These are phyloP conservation scores for Malus sieversii DNA, from an alignment of 306 rosid genomes.

Conservation along the genomic window DNA sequence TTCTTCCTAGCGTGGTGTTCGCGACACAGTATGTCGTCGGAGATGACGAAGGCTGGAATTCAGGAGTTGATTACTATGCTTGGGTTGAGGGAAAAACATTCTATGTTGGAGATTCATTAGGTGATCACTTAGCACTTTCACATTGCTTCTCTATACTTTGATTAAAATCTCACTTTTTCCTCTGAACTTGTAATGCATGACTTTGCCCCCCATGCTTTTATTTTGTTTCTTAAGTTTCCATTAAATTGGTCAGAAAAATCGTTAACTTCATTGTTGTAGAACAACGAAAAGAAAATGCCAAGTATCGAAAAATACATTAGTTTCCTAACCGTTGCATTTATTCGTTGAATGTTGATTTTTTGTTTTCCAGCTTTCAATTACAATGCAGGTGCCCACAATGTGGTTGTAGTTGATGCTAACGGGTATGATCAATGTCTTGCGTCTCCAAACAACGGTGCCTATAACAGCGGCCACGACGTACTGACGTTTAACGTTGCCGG, in stretches of 20 bases:
- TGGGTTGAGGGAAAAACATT: slow-evolving; percentile 4
- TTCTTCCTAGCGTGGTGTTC: not conserved
- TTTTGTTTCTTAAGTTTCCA: not conserved
- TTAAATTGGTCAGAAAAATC: too few species aligned
- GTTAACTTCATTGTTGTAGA: too few species aligned
- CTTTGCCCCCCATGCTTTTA: not conserved
- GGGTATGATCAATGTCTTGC: not conserved
- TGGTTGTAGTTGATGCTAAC: not conserved
- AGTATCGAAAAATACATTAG: too few species aligned
- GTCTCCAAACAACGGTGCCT: not conserved
- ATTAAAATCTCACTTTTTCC: too few species aligned
- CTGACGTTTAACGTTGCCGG: not conserved
- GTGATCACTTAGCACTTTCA: not conserved
- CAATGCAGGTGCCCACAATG: not conserved
- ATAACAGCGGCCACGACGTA: not conserved
- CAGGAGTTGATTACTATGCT: not conserved
- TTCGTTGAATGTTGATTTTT: not conserved
- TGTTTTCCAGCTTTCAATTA: not conserved
- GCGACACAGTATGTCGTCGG: not conserved
- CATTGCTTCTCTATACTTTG: not conserved
- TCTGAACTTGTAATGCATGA: not conserved
- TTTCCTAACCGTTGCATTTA: too few species aligned
- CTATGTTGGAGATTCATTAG: not conserved
- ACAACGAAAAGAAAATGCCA: too few species aligned
- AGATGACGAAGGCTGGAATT: slow-evolving; percentile 2